Evolutionary conservation across 257 asterid genomes (phyloP).

Genomic region (Lycium barbarum): DNA sequence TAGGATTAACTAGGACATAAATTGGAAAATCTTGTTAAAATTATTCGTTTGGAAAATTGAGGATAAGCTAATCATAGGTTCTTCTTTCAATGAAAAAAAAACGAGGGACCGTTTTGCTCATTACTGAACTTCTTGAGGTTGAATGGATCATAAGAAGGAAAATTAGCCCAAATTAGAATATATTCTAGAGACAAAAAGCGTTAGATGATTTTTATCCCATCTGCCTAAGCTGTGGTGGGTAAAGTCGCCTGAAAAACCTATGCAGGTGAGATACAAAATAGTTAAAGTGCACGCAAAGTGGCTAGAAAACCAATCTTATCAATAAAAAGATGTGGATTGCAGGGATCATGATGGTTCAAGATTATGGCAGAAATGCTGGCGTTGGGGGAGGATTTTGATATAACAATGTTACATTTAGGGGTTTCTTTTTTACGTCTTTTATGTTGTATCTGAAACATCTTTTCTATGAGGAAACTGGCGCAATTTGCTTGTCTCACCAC

Average conservation of each 20-base stretch:
- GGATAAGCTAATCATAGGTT: background rate
- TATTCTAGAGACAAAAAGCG: background rate
- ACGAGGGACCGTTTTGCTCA: background rate
- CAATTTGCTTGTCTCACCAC: background rate
- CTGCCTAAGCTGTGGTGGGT: background rate
- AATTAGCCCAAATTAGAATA: background rate
- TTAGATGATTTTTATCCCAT: background rate
- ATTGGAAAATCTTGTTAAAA: background rate
- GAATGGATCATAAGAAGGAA: background rate
- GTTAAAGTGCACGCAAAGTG: background rate
- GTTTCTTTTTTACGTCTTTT: background rate
- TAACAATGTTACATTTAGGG: no score
- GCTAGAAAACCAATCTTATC: no score
- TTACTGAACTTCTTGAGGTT: background rate
- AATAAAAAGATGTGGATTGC: no score
- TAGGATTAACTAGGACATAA: background rate
- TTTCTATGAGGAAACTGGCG: background rate
- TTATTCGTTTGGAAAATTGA: background rate
- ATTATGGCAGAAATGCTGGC: no score
- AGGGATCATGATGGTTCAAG: no score
- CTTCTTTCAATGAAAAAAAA: background rate
- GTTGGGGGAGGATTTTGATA: no score
- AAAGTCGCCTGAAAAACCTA: background rate
- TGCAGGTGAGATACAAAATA: background rate
- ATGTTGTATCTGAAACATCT: background rate